phyloP scores from a whole-genome alignment of 2,329 filamentous ascomycete species.

The Talaromyces marneffei region DNA sequence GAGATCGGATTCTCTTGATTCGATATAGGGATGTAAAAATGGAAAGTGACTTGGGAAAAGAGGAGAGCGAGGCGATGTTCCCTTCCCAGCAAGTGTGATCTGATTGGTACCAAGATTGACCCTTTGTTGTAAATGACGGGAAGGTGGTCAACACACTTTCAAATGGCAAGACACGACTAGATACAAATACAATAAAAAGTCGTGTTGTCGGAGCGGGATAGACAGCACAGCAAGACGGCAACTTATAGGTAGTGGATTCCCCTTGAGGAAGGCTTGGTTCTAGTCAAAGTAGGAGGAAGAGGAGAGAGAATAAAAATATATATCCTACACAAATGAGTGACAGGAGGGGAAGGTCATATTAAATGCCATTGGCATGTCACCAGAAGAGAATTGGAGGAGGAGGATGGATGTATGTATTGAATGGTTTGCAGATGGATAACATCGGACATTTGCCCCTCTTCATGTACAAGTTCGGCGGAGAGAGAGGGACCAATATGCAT shows the following conservation, averaged over 20 bases:
- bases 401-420: background rate
- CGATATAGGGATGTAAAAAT: background rate
- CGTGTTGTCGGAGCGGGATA: background rate
- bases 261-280: background rate
- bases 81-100: background rate
- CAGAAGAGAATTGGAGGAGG: background rate
- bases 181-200: background rate
- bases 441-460: slow-evolving; percentile 13
- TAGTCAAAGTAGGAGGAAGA: background rate
- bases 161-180: slow-evolving; percentile 9
- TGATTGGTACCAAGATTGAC: background rate
- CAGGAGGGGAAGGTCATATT: slow-evolving; percentile 11
- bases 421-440: slow-evolving; percentile 3
- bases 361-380: slow-evolving; percentile 11
- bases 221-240: background rate
- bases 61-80: background rate
- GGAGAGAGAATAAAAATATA: background rate
- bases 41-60: background rate
- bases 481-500: slow-evolving; percentile 6
- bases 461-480: slow-evolving; percentile 11
- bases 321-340: slow-evolving; percentile 6
- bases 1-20: background rate
- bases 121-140: background rate
- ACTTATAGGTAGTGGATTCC: background rate
- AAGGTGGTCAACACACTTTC: background rate